phyloP scores from a whole-genome alignment of 2,329 filamentous ascomycete species.

The Chaetomiaceae sp. region DNA sequence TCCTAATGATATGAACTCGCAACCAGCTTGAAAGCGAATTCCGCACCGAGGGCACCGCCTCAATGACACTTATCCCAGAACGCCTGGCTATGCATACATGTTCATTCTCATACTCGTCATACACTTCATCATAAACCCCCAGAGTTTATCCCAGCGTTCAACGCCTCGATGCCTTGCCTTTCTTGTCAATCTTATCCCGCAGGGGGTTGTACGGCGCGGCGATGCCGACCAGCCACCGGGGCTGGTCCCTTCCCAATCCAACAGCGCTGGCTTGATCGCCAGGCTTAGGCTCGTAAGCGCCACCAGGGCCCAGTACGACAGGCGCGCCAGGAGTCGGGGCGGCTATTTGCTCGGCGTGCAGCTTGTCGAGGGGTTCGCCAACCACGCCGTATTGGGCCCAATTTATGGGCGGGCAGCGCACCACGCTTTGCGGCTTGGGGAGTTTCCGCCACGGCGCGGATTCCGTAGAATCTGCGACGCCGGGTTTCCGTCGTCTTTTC shows the following conservation, averaged over 20 bases:
- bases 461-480: background rate
- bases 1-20: too few species aligned
- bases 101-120: constrained; percentile 1
- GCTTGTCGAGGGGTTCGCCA: constrained; percentile 72
- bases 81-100: constrained; percentile 13
- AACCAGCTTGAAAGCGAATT: too few species aligned
- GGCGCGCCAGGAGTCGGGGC: constrained; percentile 55
- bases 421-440: constrained; percentile 72
- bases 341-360: constrained; percentile 72
- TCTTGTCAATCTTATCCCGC: constrained; percentile 42
- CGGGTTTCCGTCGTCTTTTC: background rate
- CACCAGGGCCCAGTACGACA: constrained; percentile 33
- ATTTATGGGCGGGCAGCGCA: constrained; percentile 83
- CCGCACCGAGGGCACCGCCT: too few species aligned
- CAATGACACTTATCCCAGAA: constrained; percentile 10
- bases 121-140: background rate
- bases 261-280: constrained; percentile 19
- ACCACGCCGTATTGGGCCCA: constrained; percentile 94
- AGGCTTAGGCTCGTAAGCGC: constrained; percentile 46
- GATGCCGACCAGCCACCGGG: constrained; percentile 44
- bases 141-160: constrained; percentile 12
- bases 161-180: constrained; percentile 28
- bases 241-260: constrained; percentile 26
- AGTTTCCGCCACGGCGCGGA: constrained; percentile 53
- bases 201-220: constrained; percentile 51